Conservation (phyloP, 2,329 filamentous ascomycete genomes). For the Nemania sp. region DNA sequence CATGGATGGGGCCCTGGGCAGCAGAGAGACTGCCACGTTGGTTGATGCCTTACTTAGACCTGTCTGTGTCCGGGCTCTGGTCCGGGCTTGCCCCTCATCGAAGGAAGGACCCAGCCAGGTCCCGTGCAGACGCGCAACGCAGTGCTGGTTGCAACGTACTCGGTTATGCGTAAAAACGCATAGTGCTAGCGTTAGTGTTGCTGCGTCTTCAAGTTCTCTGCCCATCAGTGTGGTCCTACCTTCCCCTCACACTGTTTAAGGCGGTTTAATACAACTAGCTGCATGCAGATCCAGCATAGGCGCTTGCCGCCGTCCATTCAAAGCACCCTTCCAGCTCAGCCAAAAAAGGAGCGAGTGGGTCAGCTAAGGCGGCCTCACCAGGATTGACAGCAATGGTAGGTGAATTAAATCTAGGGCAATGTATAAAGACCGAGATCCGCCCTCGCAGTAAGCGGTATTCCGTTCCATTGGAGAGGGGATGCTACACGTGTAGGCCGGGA, state of each 20-base stretch:
- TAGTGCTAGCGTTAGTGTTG: constrained; percentile 19
- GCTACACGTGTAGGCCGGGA: constrained; percentile 21
- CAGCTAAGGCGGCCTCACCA: too few species aligned
- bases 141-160: too few species aligned
- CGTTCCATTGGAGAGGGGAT: constrained; percentile 18
- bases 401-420: too few species aligned
- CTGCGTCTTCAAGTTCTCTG: neutral
- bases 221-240: neutral
- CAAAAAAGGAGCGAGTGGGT: neutral
- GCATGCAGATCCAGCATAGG: constrained; percentile 11
- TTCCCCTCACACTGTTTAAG: constrained; percentile 3
- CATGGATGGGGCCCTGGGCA: constrained; percentile 14
- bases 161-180: too few species aligned
- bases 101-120: neutral
- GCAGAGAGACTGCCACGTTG: constrained; percentile 36
- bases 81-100: neutral
- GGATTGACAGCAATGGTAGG: too few species aligned
- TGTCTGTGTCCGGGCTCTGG: too few species aligned
- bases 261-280: neutral
- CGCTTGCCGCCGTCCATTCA: constrained; percentile 17
- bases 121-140: constrained; percentile 1
- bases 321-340: neutral
- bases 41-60: constrained; percentile 28
- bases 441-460: constrained; percentile 1
- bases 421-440: constrained; percentile 8